phyloP scores from a whole-genome alignment of 371 early-diverging fungal genomes.

The Rhizomucor pusillus region DNA sequence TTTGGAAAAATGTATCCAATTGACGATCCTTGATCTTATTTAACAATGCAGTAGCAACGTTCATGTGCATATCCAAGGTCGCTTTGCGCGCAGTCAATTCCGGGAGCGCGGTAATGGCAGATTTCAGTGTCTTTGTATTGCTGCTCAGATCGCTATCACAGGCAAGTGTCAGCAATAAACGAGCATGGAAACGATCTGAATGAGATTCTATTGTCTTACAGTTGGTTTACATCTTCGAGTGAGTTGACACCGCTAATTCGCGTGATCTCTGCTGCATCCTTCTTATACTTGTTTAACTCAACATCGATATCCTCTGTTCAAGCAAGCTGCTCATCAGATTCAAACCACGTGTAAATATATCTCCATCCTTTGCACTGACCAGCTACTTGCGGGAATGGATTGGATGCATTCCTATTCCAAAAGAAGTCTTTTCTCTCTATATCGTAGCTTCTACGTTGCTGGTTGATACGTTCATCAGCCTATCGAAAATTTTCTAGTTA shows the following conservation, averaged over 20 bases:
- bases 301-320: constrained; percentile 80
- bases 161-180: neutral
- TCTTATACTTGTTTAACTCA: constrained; percentile 89
- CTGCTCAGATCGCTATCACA: constrained; percentile 56
- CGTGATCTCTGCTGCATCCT: constrained; percentile 91
- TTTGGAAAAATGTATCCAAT: constrained; percentile 91
- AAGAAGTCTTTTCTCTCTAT: constrained; percentile 91
- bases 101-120: constrained; percentile 92
- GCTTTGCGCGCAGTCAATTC: constrained; percentile 96
- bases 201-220: constrained; percentile 34
- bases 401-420: constrained; percentile 91
- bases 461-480: constrained; percentile 68
- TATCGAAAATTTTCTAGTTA: constrained; percentile 15
- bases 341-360: neutral
- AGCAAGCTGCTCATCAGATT: neutral
- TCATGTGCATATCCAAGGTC: constrained; percentile 98
- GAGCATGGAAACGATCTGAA: neutral
- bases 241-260: constrained; percentile 80
- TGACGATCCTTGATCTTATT: constrained; percentile 93
- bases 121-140: constrained; percentile 84
- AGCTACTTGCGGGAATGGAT: constrained; percentile 98
- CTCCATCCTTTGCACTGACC: constrained; percentile 35
- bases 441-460: constrained; percentile 80
- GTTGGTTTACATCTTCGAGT: constrained; percentile 81
- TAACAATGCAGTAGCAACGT: constrained; percentile 92